phyloP scores from a whole-genome alignment of 345 rosid genomes.

The Sisymbrium altissimum region DNA sequence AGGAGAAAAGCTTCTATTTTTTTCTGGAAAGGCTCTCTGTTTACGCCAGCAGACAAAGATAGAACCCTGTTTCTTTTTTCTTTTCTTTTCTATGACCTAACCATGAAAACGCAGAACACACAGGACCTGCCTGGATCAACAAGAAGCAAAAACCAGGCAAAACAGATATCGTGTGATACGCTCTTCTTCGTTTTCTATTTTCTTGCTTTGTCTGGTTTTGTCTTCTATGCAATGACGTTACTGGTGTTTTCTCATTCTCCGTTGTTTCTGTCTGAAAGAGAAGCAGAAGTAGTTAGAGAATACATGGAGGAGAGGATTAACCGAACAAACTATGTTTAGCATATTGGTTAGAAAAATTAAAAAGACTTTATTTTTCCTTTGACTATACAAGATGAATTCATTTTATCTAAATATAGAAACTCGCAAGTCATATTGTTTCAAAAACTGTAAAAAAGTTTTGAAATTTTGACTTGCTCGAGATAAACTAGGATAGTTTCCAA shows the following conservation, averaged over 20 bases:
- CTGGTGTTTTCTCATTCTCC: not conserved
- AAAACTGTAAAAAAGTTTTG: not conserved
- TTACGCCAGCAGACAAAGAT: conserved; percentile 39
- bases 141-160: not conserved
- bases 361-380: not conserved
- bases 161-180: not conserved
- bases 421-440: not conserved
- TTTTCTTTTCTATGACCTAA: not conserved
- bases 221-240: not conserved
- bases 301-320: conserved; percentile 21
- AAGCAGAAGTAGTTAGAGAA: conserved; percentile 17
- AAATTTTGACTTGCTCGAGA: not conserved
- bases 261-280: conserved; percentile 5
- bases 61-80: conserved; percentile 17
- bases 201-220: not conserved
- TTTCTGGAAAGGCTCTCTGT: not conserved
- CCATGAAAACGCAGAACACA: conserved; percentile 8
- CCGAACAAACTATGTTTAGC: conserved; percentile 26
- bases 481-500: not conserved
- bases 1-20: not conserved
- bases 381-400: not conserved
- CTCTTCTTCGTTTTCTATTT: not conserved
- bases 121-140: conserved; percentile 20
- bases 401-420: conserved; percentile 19
- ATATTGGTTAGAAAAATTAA: not conserved